Percentiles rank a stretch among this genome's conserved stretches.
Conservation (phyloP, 2,329 filamentous ascomycete genomes). For the Phaeosphaeria sp. region DNA sequence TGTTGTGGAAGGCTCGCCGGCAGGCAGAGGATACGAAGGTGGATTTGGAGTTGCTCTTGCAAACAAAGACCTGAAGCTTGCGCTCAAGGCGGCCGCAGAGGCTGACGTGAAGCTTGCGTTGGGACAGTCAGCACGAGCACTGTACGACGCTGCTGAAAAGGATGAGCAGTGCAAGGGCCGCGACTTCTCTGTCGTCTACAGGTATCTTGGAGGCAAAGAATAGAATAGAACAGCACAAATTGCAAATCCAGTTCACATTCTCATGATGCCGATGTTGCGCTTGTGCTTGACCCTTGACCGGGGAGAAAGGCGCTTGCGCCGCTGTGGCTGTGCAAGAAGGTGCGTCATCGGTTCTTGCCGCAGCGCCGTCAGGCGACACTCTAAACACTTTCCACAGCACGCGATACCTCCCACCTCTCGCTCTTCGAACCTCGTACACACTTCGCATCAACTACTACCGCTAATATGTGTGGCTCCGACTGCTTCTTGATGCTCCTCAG, state of each 20-base stretch:
- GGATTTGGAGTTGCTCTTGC: conserved; percentile 60
- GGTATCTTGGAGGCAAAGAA: conserved; percentile 57
- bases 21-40: conserved; percentile 71
- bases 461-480: conserved; percentile 65
- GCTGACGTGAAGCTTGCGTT: conserved; percentile 53
- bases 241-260: background rate
- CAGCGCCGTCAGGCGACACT: conserved; percentile 7
- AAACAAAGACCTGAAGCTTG: conserved; percentile 58
- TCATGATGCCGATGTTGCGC: background rate
- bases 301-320: background rate
- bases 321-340: background rate
- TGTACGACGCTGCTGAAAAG: conserved; percentile 55
- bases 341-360: conserved; percentile 1
- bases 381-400: background rate
- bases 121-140: conserved; percentile 53
- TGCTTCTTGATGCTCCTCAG: conserved; percentile 67
- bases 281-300: background rate
- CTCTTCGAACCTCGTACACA: background rate
- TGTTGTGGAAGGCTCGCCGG: conserved; percentile 78
- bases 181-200: conserved; percentile 60
- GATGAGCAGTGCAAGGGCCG: conserved; percentile 55
- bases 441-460: background rate
- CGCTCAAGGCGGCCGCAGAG: conserved; percentile 55
- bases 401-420: background rate
- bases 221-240: conserved; percentile 22